These are phyloP conservation scores for Penicillium silybi DNA, from an alignment of 495 filamentous ascomycete species.

Conservation along the genomic window DNA sequence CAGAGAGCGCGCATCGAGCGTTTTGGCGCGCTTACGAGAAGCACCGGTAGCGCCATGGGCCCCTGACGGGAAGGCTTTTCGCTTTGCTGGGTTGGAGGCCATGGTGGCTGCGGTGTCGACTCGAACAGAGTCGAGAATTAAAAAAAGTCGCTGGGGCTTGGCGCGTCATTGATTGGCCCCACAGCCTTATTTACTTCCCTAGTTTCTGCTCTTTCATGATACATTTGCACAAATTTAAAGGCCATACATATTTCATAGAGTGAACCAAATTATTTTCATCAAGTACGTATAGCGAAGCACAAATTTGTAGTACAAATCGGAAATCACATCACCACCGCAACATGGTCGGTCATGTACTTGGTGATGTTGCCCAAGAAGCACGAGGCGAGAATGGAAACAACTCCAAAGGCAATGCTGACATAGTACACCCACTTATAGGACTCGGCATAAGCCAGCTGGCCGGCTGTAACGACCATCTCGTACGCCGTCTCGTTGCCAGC, in stretches of 20 bases:
- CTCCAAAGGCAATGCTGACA: constrained; percentile 64
- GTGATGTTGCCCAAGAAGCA: constrained; percentile 60
- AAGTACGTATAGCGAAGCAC: background rate
- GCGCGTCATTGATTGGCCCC: constrained; percentile 26
- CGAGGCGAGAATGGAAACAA: constrained; percentile 57
- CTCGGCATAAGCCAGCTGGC: constrained; percentile 58
- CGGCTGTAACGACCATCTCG: constrained; percentile 56
- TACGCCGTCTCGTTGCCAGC: constrained; percentile 49
- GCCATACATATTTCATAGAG: background rate
- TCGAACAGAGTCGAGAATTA: constrained; percentile 2
- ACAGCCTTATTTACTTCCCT: background rate
- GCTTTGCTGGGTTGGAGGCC: constrained; percentile 35
- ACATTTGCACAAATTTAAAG: background rate
- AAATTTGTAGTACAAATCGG: background rate
- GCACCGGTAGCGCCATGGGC: constrained; percentile 21
- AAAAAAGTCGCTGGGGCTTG: constrained; percentile 28
- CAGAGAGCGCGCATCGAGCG: constrained; percentile 65
- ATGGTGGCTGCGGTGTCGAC: constrained; percentile 24
- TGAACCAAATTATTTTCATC: background rate
- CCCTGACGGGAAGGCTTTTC: constrained; percentile 24
- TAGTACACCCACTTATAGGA: constrained; percentile 67
- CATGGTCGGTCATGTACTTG: constrained; percentile 66
- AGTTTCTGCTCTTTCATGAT: background rate
- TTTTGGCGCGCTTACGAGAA: constrained; percentile 61
- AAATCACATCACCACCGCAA: constrained; percentile 58